Percentiles rank a stretch among this genome's conserved stretches.
Evolutionary conservation across 164 flowering plant species (phyloP).

Genomic region (Berberis thunbergii): DNA sequence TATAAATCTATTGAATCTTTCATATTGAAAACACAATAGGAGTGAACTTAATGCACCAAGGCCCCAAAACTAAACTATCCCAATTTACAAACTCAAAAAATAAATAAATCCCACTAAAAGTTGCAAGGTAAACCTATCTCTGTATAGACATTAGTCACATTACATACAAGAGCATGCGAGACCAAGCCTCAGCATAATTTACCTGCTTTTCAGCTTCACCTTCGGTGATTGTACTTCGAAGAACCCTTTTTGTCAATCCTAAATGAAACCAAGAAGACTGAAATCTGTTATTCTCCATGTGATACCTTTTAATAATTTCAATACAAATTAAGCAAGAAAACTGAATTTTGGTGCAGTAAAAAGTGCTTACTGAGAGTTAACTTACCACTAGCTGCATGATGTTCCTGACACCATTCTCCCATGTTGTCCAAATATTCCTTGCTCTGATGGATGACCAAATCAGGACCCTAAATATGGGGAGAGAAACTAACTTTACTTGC

Average conservation of each 20-base stretch:
- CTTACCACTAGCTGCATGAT: constrained; percentile 90
- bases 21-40: background rate
- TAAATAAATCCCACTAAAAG: background rate
- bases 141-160: background rate
- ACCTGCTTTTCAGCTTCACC: constrained; percentile 90
- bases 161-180: background rate
- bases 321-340: no score
- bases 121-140: background rate
- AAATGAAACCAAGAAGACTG: constrained; percentile 3
- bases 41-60: no score
- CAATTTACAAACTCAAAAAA: no score
- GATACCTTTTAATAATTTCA: no score
- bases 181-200: background rate
- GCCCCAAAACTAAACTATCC: no score
- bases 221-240: constrained; percentile 60
- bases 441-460: constrained; percentile 78
- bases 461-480: constrained; percentile 62
- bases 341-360: background rate
- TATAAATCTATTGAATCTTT: no score
- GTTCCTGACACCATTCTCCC: constrained; percentile 94
- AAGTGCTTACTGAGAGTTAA: background rate
- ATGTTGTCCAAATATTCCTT: constrained; percentile 74
- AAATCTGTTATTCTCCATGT: background rate
- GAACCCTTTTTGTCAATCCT: constrained; percentile 82
- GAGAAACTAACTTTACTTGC: background rate